Evolutionary conservation across 345 rosid genomes (phyloP).

Genomic region (Stellera chamaejasme): DNA sequence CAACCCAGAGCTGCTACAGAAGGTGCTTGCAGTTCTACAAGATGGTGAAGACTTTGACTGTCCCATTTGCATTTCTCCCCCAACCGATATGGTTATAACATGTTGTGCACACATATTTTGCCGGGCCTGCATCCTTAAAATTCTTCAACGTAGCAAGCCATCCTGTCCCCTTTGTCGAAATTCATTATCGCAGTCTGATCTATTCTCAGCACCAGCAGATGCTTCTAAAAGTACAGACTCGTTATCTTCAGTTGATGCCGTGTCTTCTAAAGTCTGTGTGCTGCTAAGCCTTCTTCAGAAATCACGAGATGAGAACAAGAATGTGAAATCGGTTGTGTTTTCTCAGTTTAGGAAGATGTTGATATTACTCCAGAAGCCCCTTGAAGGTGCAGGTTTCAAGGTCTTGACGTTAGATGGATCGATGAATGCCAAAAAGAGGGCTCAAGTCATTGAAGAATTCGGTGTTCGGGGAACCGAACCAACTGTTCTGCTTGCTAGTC

Average conservation of each 20-base stretch:
- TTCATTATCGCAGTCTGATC: conserved; percentile 52
- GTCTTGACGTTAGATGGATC: conserved; percentile 65
- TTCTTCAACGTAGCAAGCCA: conserved; percentile 37
- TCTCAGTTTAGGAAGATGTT: conserved; percentile 78
- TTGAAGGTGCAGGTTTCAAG: conserved; percentile 68
- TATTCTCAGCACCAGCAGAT: conserved; percentile 69
- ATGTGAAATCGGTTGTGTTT: conserved; percentile 59
- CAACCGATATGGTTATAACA: conserved; percentile 51
- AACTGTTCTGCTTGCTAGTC: conserved; percentile 81
- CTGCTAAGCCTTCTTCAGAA: conserved; percentile 51
- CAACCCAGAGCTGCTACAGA: conserved; percentile 70
- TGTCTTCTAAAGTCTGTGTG: conserved; percentile 51
- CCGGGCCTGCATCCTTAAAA: conserved; percentile 60
- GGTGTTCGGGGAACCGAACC: conserved; percentile 29
- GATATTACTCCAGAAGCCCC: conserved; percentile 45
- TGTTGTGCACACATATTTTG: conserved; percentile 84
- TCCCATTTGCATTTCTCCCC: conserved; percentile 75
- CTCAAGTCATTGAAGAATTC: conserved; percentile 57
- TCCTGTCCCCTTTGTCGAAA: conserved; percentile 78
- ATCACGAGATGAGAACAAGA: conserved; percentile 34
- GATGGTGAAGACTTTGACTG: conserved; percentile 92
- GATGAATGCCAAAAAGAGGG: conserved; percentile 58
- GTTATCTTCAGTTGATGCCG: conserved; percentile 15
- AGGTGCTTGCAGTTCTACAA: conserved; percentile 55
- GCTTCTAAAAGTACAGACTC: conserved; percentile 18